phyloP scores from a whole-genome alignment of 2,329 filamentous ascomycete species.

The Colletotrichum liriopes region DNA sequence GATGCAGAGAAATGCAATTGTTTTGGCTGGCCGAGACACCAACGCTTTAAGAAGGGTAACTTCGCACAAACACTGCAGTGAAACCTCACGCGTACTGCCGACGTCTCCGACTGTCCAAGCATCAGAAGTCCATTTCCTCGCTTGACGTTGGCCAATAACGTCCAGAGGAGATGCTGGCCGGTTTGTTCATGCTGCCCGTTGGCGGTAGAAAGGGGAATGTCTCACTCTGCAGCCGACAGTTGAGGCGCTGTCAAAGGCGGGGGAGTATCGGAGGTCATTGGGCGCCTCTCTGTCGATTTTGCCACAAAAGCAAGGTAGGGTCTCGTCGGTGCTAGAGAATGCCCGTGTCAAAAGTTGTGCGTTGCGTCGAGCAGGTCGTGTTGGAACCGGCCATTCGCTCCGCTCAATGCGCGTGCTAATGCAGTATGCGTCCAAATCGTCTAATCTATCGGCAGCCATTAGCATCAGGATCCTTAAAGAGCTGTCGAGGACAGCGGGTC shows the following conservation, averaged over 20 bases:
- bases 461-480: not conserved
- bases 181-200: not conserved
- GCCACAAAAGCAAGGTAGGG: not conserved
- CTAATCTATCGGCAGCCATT: not conserved
- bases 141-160: not conserved
- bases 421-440: too few relatives aligned
- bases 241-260: constrained; percentile 29
- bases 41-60: not conserved
- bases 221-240: constrained; percentile 32
- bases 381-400: not conserved
- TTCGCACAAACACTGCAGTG: constrained; percentile 23
- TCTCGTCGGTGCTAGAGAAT: not conserved
- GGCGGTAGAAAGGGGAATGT: constrained; percentile 1
- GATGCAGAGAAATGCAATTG: constrained; percentile 1
- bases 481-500: not conserved
- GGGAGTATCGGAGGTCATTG: not conserved
- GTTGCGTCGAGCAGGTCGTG: not conserved
- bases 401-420: too few relatives aligned
- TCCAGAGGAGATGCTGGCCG: not conserved
- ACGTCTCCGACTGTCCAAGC: not conserved
- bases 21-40: constrained; percentile 12
- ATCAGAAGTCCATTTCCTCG: not conserved
- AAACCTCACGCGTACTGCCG: constrained; percentile 20
- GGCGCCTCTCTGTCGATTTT: not conserved
- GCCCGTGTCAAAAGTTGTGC: not conserved